Evolutionary conservation across 2,329 filamentous ascomycete genomes (phyloP).

Genomic region (Drechslerella dactyloides): DNA sequence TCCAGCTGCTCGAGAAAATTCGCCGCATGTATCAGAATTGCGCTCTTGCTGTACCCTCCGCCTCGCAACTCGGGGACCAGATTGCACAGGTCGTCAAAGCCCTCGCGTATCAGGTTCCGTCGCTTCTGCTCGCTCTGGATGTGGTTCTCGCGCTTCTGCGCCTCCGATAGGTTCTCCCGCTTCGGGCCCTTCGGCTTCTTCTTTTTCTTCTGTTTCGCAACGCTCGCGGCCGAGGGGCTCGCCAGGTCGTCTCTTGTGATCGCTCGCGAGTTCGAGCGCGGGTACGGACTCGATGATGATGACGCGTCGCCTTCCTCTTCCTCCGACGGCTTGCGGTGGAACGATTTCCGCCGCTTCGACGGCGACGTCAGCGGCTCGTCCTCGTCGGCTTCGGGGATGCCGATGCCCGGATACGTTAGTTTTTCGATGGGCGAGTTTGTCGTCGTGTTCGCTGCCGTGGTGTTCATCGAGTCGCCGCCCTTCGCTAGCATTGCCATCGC

Average conservation of each 20-base stretch:
- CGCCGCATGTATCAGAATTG: constrained; percentile 74
- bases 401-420: constrained; percentile 46
- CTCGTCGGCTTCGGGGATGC: constrained; percentile 18
- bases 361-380: constrained; percentile 44
- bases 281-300: constrained; percentile 49
- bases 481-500: constrained; percentile 52
- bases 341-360: constrained; percentile 48
- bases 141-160: constrained; percentile 84
- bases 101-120: constrained; percentile 78
- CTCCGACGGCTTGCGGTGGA: constrained; percentile 49
- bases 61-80: constrained; percentile 76
- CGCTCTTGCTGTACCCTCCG: constrained; percentile 82
- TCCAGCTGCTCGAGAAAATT: constrained; percentile 79
- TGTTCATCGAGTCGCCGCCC: constrained; percentile 43
- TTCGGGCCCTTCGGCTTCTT: constrained; percentile 61
- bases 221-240: constrained; percentile 17
- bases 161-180: constrained; percentile 73
- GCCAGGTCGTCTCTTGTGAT: constrained; percentile 29
- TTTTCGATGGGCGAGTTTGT: constrained; percentile 54
- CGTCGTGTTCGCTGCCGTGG: constrained; percentile 53
- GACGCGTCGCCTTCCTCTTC: constrained; percentile 52
- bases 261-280: constrained; percentile 27
- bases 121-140: constrained; percentile 88
- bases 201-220: constrained; percentile 60
- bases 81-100: constrained; percentile 78